Evolutionary conservation across 1,139 yeast genomes (phyloP).

Genomic region (Nakaseomyces kungkrabaensis): DNA sequence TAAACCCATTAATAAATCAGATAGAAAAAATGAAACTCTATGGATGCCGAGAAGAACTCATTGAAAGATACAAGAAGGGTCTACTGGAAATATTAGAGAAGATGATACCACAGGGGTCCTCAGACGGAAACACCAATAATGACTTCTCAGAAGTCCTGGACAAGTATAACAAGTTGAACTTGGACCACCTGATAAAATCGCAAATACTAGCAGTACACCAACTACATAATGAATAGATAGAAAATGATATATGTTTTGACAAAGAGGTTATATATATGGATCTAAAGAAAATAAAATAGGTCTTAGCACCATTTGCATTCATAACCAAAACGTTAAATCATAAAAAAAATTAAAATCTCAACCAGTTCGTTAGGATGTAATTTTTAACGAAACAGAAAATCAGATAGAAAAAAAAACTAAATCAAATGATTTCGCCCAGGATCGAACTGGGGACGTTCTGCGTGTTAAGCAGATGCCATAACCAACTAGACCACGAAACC

Average conservation of each 20-base stretch:
- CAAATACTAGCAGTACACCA: not conserved
- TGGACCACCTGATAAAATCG: not conserved
- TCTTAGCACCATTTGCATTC: too few species aligned
- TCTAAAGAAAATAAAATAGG: too few species aligned
- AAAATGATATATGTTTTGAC: too few species aligned
- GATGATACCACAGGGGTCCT: not conserved
- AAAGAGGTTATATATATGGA: too few species aligned
- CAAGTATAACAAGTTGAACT: not conserved
- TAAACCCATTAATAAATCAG: not conserved
- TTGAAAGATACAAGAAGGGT: not conserved
- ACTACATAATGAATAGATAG: not conserved
- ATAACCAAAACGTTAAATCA: too few species aligned
- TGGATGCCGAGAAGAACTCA: not conserved
- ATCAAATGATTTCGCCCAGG: slow-evolving; percentile 87
- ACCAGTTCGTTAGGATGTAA: too few species aligned
- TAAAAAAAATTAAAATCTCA: too few species aligned
- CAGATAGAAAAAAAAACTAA: not conserved
- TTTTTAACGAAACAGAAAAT: too few species aligned
- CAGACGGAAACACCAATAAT: not conserved
- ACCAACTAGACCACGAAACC: slow-evolving; percentile 96
- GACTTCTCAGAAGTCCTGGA: not conserved
- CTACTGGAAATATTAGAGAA: not conserved
- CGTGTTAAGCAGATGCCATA: slow-evolving; percentile 99
- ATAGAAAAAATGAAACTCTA: not conserved
- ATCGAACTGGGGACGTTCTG: slow-evolving; percentile 99